phyloP scores from a whole-genome alignment of 495 filamentous ascomycete genomes.

The Aspergillus egyptiacus region DNA sequence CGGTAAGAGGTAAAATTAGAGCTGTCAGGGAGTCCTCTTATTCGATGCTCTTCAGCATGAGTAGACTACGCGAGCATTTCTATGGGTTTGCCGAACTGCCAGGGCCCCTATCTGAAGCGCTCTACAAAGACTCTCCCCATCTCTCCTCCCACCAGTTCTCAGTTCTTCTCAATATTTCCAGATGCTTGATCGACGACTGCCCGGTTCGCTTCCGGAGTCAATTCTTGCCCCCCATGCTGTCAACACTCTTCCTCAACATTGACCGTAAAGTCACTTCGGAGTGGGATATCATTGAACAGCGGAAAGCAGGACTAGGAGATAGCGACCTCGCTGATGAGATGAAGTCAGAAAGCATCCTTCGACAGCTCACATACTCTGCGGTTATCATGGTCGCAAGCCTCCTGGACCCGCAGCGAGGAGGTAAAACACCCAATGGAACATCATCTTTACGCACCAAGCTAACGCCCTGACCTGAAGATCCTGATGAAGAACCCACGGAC shows the following conservation, averaged over 20 bases:
- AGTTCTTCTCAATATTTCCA: constrained; percentile 76
- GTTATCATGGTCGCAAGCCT: constrained; percentile 85
- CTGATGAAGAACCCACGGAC: constrained; percentile 37
- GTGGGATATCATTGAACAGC: constrained; percentile 65
- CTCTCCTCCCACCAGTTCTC: constrained; percentile 92
- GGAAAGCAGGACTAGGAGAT: constrained; percentile 57
- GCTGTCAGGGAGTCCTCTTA: constrained; percentile 90
- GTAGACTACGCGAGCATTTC: constrained; percentile 76
- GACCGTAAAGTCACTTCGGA: constrained; percentile 80
- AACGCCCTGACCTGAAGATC: constrained; percentile 23
- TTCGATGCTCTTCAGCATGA: constrained; percentile 90
- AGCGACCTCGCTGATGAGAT: constrained; percentile 85
- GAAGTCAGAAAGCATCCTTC: constrained; percentile 93
- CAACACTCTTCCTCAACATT: constrained; percentile 75
- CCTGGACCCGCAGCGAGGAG: constrained; percentile 64
- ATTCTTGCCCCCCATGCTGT: constrained; percentile 82
- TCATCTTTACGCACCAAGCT: constrained; percentile 9
- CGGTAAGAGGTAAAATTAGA: constrained; percentile 79
- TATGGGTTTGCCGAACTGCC: constrained; percentile 84
- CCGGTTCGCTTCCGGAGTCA: constrained; percentile 67
- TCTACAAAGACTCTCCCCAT: constrained; percentile 77
- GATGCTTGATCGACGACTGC: constrained; percentile 85
- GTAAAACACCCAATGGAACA: constrained; percentile 22
- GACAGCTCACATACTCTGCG: constrained; percentile 87
- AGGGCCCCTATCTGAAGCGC: constrained; percentile 70